Conservation (phyloP, 768 basidiomycete genomes). For the Pisolithus albus region DNA sequence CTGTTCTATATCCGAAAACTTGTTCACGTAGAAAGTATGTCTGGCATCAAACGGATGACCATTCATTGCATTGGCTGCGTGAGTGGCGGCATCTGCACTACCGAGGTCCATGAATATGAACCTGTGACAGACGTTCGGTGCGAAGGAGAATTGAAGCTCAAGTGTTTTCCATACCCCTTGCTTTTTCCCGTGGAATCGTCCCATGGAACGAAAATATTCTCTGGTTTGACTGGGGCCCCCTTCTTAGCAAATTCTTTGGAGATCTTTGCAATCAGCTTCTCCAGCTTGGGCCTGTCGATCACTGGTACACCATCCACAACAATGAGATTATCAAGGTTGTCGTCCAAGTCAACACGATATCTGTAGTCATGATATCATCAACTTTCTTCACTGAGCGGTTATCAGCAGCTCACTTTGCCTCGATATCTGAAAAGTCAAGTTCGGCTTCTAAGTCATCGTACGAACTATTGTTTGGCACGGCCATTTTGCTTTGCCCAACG, state of each 20-base stretch:
- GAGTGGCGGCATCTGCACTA: conserved; percentile 59
- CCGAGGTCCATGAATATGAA: conserved; percentile 80
- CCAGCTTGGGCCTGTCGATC: conserved; percentile 80
- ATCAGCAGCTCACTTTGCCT: conserved; percentile 56
- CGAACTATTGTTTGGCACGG: conserved; percentile 31
- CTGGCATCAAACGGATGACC: conserved; percentile 81
- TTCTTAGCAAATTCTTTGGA: conserved; percentile 79
- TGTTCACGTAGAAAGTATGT: conserved; percentile 79
- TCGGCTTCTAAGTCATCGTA: conserved; percentile 44
- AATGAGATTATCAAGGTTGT: conserved; percentile 84
- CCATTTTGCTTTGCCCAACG: conserved; percentile 34
- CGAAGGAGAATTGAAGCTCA: neutral
- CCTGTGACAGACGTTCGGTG: conserved; percentile 32
- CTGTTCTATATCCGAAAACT: conserved; percentile 84
- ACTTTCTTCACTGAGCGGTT: neutral
- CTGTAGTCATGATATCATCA: conserved; percentile 34
- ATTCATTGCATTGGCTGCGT: conserved; percentile 62
- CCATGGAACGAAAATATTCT: conserved; percentile 85
- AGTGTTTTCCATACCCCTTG: conserved; percentile 65
- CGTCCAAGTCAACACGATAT: conserved; percentile 78
- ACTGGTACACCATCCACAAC: conserved; percentile 90
- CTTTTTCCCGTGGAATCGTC: conserved; percentile 75
- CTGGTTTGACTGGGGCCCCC: conserved; percentile 67
- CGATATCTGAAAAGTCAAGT: conserved; percentile 86
- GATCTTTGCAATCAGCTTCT: conserved; percentile 74